Conservation (phyloP, 1,284 basidiomycete genomes). For the Coriolopsis trogii region DNA sequence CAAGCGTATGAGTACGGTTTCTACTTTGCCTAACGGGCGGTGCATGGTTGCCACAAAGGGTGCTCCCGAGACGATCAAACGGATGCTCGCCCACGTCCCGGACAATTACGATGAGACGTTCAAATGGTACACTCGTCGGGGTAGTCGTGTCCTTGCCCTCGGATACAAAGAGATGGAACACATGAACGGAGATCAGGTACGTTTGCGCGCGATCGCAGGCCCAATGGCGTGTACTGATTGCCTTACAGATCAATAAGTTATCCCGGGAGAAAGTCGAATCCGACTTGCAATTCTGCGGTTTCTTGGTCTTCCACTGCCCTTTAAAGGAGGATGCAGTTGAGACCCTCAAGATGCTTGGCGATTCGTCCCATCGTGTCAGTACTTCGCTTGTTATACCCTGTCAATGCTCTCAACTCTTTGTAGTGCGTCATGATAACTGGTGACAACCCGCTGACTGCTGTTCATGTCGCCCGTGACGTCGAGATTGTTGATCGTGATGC, state of each 20-base stretch:
- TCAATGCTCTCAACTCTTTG: conserved; percentile 3
- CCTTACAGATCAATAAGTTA: conserved; percentile 78
- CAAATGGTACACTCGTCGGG: conserved; percentile 90
- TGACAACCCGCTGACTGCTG: conserved; percentile 93
- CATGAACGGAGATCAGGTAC: conserved; percentile 68
- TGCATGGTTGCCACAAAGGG: conserved; percentile 84
- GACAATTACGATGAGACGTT: conserved; percentile 88
- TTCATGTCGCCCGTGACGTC: conserved; percentile 92
- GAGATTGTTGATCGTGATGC: conserved; percentile 95
- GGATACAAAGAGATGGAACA: conserved; percentile 82
- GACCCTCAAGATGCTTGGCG: conserved; percentile 88
- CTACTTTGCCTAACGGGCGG: conserved; percentile 64
- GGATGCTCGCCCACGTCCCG: conserved; percentile 79
- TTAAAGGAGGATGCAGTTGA: conserved; percentile 92
- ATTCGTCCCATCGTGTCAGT: conserved; percentile 91
- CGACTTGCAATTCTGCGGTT: conserved; percentile 81
- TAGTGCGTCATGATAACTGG: conserved; percentile 98
- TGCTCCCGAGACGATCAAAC: conserved; percentile 92
- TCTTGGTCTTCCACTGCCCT: conserved; percentile 96
- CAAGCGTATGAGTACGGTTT: conserved; percentile 94
- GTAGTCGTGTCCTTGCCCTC: conserved; percentile 89
- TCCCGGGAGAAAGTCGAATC: conserved; percentile 81
- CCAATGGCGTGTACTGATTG: background rate
- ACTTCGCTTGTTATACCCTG: background rate
- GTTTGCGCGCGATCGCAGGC: conserved; percentile 1